These are phyloP conservation scores for Gaertneriomyces semiglobifer DNA, from an alignment of 192 early-diverging fungal species.

Conservation along the genomic window DNA sequence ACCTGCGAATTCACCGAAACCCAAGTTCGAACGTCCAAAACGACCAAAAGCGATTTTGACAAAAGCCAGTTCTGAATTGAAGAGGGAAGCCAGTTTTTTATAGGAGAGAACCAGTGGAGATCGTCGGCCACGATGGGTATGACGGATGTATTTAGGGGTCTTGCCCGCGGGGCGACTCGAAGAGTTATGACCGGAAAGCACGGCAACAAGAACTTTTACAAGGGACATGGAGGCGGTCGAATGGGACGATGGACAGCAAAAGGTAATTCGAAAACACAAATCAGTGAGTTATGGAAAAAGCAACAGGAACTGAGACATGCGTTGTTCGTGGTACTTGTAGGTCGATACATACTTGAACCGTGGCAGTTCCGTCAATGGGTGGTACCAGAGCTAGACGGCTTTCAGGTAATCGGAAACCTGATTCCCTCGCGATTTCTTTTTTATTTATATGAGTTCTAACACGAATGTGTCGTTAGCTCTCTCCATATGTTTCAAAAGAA, in stretches of 20 bases:
- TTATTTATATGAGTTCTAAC: not conserved
- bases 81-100: no score
- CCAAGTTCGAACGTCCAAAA: no score
- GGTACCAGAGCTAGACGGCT: constrained; percentile 30
- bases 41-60: no score
- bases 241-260: constrained; percentile 47
- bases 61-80: no score
- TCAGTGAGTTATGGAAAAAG: not conserved
- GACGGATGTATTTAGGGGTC: constrained; percentile 13
- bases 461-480: constrained; percentile 14
- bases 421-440: not conserved
- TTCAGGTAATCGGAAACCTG: constrained; percentile 19
- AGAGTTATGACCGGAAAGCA: constrained; percentile 42
- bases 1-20: no score
- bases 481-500: constrained; percentile 32
- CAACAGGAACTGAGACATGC: not conserved
- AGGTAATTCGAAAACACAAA: constrained; percentile 15
- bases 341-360: constrained; percentile 37
- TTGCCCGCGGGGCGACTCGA: constrained; percentile 33
- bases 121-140: not conserved
- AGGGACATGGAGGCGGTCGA: constrained; percentile 45
- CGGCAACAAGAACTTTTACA: constrained; percentile 63
- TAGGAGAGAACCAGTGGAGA: no score
- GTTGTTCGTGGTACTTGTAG: constrained; percentile 1
- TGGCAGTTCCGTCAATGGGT: constrained; percentile 35